phyloP scores from a whole-genome alignment of 768 basidiomycete genomes.

The Lentinula sp. region DNA sequence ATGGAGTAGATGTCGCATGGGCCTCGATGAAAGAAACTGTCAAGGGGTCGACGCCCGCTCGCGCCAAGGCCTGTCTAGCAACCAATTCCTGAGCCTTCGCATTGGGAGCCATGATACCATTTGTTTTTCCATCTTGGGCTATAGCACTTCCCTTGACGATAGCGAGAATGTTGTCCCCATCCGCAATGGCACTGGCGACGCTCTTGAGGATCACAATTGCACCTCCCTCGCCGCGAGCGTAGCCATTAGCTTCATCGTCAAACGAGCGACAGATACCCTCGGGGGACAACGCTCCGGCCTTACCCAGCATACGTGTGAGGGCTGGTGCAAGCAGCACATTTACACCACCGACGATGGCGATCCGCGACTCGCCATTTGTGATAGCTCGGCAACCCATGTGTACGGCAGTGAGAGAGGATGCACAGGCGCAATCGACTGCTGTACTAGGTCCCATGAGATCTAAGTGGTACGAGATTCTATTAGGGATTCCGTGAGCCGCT shows the following conservation, averaged over 20 bases:
- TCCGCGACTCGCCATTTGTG: conserved; percentile 26
- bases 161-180: conserved; percentile 26
- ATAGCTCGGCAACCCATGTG: conserved; percentile 33
- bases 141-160: conserved; percentile 24
- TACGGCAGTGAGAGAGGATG: conserved; percentile 28
- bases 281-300: conserved; percentile 21
- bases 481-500: conserved; percentile 20
- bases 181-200: conserved; percentile 20
- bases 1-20: conserved; percentile 35
- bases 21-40: conserved; percentile 35
- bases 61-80: conserved; percentile 20
- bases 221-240: conserved; percentile 22
- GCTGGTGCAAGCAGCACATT: conserved; percentile 20
- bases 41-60: conserved; percentile 15
- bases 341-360: conserved; percentile 28
- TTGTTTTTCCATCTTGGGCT: conserved; percentile 21
- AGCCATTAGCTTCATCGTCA: conserved; percentile 23
- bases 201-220: conserved; percentile 23
- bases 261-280: conserved; percentile 27
- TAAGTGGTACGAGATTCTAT: conserved; percentile 24
- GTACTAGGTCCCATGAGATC: conserved; percentile 26
- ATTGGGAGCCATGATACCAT: conserved; percentile 22
- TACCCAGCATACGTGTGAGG: conserved; percentile 2
- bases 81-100: conserved; percentile 22
- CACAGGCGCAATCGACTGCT: conserved; percentile 32